Percentiles rank a stretch among this genome's conserved stretches.
Conservation (phyloP, 805 yeast species). For the Saccharomycopsis malanga region DNA sequence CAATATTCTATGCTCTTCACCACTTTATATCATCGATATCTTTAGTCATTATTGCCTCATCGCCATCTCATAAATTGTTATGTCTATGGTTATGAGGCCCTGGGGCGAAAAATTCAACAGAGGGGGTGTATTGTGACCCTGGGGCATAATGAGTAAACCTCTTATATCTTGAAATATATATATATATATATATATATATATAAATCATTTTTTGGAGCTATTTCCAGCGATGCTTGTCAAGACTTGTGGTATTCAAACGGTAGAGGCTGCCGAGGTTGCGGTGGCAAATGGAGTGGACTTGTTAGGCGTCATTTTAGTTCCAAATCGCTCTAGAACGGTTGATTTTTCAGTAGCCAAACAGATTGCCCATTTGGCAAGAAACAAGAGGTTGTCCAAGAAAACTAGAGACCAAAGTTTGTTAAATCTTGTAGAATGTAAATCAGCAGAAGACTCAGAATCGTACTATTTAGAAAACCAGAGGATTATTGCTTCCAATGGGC, state of each 20-base stretch:
- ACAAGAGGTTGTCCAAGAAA: slow-evolving; percentile 24
- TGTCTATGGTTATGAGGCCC: neutral
- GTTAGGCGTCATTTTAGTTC: slow-evolving; percentile 84
- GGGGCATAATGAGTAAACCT: neutral
- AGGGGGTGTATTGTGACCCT: neutral
- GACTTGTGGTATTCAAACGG: slow-evolving; percentile 73
- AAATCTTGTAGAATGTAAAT: neutral
- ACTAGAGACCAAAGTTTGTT: slow-evolving; percentile 18
- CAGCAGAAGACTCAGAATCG: neutral
- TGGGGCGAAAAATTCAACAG: neutral
- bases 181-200: too few relatives aligned
- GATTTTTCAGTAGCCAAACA: slow-evolving; percentile 37
- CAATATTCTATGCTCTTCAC: too few relatives aligned
- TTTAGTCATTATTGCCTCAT: too few relatives aligned
- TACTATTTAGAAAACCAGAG: slow-evolving; percentile 30
- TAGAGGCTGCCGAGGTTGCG: slow-evolving; percentile 66
- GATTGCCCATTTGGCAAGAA: slow-evolving; percentile 35
- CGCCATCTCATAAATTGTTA: too few relatives aligned
- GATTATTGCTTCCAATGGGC: slow-evolving; percentile 38
- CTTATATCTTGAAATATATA: too few relatives aligned
- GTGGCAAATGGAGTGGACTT: slow-evolving; percentile 65
- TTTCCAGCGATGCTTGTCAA: slow-evolving; percentile 52
- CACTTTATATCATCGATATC: too few relatives aligned
- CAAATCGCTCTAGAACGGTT: slow-evolving; percentile 69
- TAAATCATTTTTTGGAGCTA: too few relatives aligned